phyloP scores from a whole-genome alignment of 2,329 filamentous ascomycete species.

The Fusarium hostae region DNA sequence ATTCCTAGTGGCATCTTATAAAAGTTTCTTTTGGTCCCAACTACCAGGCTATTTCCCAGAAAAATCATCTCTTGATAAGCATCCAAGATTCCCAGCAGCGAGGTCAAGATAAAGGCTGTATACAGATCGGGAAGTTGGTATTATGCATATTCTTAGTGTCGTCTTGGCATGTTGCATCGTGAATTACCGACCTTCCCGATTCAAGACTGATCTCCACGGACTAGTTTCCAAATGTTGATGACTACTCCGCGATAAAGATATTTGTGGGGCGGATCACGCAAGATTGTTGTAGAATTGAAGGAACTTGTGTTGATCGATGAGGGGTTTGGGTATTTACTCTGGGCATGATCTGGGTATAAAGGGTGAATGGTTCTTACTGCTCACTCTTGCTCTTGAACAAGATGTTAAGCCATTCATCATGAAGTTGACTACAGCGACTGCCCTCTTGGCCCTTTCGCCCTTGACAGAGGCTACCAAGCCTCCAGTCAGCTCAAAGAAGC shows the following conservation, averaged over 20 bases:
- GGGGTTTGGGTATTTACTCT: neutral
- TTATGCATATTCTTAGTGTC: conserved; percentile 32
- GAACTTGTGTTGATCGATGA: conserved; percentile 3
- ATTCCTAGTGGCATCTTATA: too few species aligned
- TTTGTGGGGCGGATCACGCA: conserved; percentile 28
- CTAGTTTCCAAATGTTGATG: conserved; percentile 27
- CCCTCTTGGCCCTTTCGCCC: conserved; percentile 44
- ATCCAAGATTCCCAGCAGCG: neutral
- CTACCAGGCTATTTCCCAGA: neutral
- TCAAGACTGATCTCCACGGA: conserved; percentile 19
- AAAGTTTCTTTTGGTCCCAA: neutral
- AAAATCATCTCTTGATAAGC: neutral
- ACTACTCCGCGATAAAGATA: conserved; percentile 24
- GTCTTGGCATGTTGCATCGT: conserved; percentile 37
- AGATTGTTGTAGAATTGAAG: neutral
- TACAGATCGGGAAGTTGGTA: conserved; percentile 36
- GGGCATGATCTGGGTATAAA: neutral
- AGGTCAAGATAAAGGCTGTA: conserved; percentile 1
- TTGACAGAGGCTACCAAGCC: conserved; percentile 36
- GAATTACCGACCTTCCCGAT: conserved; percentile 34
- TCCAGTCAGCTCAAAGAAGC: conserved; percentile 35
- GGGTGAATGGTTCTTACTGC: rapidly evolving
- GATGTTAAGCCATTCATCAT: neutral
- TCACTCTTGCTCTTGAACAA: neutral
- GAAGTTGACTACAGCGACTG: conserved; percentile 31